Base-by-base conservation (phyloP, 768 basidiomycete genomes). In the Rhodotorula kratochvilovae region DNA sequence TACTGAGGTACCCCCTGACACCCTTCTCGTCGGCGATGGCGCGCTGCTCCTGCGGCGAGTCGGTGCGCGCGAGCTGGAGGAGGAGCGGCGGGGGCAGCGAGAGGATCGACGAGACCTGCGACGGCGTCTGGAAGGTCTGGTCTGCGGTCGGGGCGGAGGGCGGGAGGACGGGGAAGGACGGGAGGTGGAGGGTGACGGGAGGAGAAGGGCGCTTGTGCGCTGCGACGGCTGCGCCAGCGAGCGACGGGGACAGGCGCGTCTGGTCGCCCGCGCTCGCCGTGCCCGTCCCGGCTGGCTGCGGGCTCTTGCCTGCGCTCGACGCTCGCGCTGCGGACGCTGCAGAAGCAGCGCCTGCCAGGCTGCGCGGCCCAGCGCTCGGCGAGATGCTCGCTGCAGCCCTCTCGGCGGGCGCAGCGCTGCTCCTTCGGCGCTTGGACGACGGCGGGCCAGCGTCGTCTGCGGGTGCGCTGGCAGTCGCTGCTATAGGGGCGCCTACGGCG, bases 21-120 rank as follows among this genome's bases (percentile, higher is more conserved):
- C 62, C 43, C 7, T 35, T 36, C 5, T 23, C 17, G 35, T 54
- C 57, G 19, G 73, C 70, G 36, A 74, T 67, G 7, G 42, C 58
- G 19, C 36, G 31, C 29, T 73, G 72, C 33, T 72, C 72, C 1
- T 25, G 39, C 10, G 63, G 64, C 29, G 61, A 60, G 33, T 67
- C 59, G 29, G 76, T 66, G 7, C 73, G n/a, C 10, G 73, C 76
- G 45, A 74, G 70, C 50, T 67, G 68, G n/a, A 67, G 61, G 25
- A 76, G 63, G 36, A 76, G 73, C 5, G 60, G 58, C 10, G 73
- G 62, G 0, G 72, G 73, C 16, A 73, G 64, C 16, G 66, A 70
- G 33, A 77, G 65, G 67, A 76, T 76, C 29, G 73, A 72, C 29
- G 68, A 68, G 59, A 73, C 72, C 51, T 77, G 71, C 19, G 57